Base-by-base conservation (phyloP, 2,329 filamentous ascomycete genomes). In the Sporothrix humicola region DNA sequence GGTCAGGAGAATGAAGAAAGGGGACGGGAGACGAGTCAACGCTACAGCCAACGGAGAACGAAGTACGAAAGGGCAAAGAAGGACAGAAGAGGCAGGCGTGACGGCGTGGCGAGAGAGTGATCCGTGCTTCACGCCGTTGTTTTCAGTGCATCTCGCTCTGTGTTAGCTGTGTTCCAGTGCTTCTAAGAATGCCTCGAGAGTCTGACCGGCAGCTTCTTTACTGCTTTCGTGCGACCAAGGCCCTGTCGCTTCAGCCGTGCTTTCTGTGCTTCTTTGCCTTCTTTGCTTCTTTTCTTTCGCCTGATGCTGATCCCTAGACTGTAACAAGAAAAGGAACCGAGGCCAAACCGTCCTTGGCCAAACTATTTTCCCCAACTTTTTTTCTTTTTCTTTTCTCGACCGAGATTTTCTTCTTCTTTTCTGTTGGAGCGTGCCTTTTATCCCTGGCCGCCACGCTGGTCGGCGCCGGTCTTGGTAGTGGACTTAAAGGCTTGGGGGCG, bases 271-370 rank as follows among this genome's bases (percentile, higher is more conserved):
- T 56, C n/a, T 23, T 56, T 56, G 13, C 17, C 20, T 56, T 63
- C 15, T n/a, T 44, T 44, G 17, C 7, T 20, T 10, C 2, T 68
- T 52, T 52, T 15, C 65, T 68, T 37, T 66, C 42, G 46, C 12
- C 20, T 26, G 61, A 48, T 48, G 61, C 15, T 20, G 42, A 66
- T 66, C 61, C 48, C 61, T 48, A 66, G 7, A 66, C 61, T 46
- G 42, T 5, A 68, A 68, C 65, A 17, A 68, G 46, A 52, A 52
- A 52, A 20, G 23, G 15, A 68, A 37, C 65, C 65, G 65, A 68
- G 26, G 46, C 65, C 46, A 37, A 50, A 37, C 65, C 65, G 17
- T 15, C 23, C 46, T 48, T 50, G 44, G 37, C 46, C 3, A 48
- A 42, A n/a, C 44, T 17, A 31, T 9, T 44, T 66, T 48, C 61